A percentile compares a stretch with the other conserved stretches of the same genome.
phyloP scores from a whole-genome alignment of 108 stramenopile genomes.

The Schizochytrium sp. region DNA sequence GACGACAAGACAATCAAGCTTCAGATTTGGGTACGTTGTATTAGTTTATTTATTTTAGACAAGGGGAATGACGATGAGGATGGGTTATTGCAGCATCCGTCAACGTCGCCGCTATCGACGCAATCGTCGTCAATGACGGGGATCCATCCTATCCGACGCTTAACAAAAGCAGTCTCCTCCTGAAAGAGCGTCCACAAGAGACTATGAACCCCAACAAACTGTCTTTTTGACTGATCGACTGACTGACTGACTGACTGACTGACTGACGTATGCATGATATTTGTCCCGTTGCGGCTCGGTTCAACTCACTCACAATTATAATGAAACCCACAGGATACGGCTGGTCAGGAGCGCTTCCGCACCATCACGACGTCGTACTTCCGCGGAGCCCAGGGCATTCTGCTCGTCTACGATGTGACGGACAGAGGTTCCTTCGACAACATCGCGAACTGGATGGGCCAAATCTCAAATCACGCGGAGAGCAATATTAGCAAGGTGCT shows the following conservation, averaged over 20 bases:
- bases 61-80: too few species aligned
- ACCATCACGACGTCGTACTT: conserved; percentile 63
- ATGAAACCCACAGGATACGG: conserved; percentile 41
- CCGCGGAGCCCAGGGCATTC: conserved; percentile 74
- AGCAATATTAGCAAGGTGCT: conserved; percentile 28
- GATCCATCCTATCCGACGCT: too few species aligned
- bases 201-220: too few species aligned
- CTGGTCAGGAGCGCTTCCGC: conserved; percentile 56
- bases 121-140: too few species aligned
- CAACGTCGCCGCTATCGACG: too few species aligned
- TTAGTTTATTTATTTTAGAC: too few species aligned
- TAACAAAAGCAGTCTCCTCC: too few species aligned
- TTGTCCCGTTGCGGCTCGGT: background rate
- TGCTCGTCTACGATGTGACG: conserved; percentile 97
- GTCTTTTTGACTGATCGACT: too few species aligned
- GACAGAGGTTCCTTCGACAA: conserved; percentile 91
- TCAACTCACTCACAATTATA: background rate
- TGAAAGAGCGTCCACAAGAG: too few species aligned
- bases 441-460: conserved; percentile 93
- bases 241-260: too few species aligned
- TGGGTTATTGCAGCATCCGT: too few species aligned
- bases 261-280: too few species aligned
- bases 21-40: conserved; percentile 16
- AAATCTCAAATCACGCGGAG: conserved; percentile 73
- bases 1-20: conserved; percentile 57